Conservation (phyloP, 164 flowering plant genomes). For the Tinospora cordifolia region DNA sequence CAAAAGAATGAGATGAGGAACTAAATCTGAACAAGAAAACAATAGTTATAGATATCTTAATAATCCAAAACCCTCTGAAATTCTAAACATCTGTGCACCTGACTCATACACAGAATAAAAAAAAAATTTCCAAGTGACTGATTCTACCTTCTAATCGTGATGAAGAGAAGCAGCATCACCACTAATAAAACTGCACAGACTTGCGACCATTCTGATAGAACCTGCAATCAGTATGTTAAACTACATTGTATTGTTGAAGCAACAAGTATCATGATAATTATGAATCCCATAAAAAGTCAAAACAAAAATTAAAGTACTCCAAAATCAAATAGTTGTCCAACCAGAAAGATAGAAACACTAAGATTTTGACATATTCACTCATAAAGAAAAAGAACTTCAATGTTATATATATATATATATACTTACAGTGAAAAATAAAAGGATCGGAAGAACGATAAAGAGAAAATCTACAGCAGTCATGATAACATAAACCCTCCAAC, state of each 20-base stretch:
- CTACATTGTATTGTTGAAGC: not conserved
- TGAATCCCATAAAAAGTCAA: not conserved
- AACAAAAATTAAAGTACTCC: not conserved
- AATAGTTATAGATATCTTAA: not conserved
- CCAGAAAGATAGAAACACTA: not conserved
- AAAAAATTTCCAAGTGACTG: not conserved
- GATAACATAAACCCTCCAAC: conserved; percentile 30
- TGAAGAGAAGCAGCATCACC: conserved; percentile 28
- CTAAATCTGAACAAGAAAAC: conserved; percentile 31
- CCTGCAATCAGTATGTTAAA: conserved; percentile 33
- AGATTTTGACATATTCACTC: not conserved
- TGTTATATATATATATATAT: not conserved
- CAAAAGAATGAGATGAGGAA: conserved; percentile 18
- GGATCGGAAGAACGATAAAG: conserved; percentile 44
- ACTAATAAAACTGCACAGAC: conserved; percentile 29
- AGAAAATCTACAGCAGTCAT: conserved; percentile 41
- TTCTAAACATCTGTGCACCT: not conserved
- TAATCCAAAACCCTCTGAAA: conserved; percentile 6
- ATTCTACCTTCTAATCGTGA: conserved; percentile 43
- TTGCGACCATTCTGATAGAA: conserved; percentile 60
- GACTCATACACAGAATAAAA: not conserved
- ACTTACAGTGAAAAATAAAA: conserved; percentile 68
- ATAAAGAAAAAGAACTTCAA: not conserved
- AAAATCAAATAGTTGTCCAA: not conserved
- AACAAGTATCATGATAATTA: not conserved